Evolutionary conservation across 176 grass and related monocot species (phyloP).

Genomic region (Cenchrus fungigraminus): DNA sequence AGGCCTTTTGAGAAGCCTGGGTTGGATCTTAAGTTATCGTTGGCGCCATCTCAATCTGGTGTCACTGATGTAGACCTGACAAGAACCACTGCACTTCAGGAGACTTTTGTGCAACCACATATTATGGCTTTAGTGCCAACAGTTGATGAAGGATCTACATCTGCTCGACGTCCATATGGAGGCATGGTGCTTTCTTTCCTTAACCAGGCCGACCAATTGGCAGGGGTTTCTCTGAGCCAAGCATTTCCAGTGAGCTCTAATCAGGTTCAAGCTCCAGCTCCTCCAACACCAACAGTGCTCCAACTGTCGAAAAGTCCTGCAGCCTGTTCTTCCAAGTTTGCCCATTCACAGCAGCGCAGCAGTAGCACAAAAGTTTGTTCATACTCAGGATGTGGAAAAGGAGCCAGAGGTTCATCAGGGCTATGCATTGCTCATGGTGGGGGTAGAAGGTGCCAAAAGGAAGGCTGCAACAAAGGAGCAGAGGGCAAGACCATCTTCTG

Average conservation of each 20-base stretch:
- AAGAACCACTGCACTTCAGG: constrained; percentile 27
- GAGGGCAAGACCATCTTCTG: constrained; percentile 90
- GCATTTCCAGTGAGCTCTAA: constrained; percentile 21
- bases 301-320: constrained; percentile 48
- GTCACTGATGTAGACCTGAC: constrained; percentile 50
- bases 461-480: constrained; percentile 79
- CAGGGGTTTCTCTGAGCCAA: constrained; percentile 30
- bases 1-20: constrained; percentile 41
- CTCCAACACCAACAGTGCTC: constrained; percentile 25
- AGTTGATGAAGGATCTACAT: constrained; percentile 91
- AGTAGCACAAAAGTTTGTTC: constrained; percentile 69
- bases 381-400: constrained; percentile 68
- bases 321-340: constrained; percentile 46
- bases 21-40: constrained; percentile 73
- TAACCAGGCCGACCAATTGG: constrained; percentile 35
- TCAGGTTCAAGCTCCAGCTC: constrained; percentile 24
- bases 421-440: constrained; percentile 89
- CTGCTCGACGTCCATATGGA: constrained; percentile 67
- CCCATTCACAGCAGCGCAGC: constrained; percentile 45
- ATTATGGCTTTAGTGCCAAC: constrained; percentile 53
- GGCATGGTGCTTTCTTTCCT: constrained; percentile 65
- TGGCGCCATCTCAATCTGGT: constrained; percentile 71
- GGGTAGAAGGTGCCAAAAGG: constrained; percentile 74
- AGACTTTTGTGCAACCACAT: constrained; percentile 37
- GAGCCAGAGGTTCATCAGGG: constrained; percentile 85